Conservation (phyloP, 2,329 filamentous ascomycete genomes). For the Colletotrichum echinochloae region DNA sequence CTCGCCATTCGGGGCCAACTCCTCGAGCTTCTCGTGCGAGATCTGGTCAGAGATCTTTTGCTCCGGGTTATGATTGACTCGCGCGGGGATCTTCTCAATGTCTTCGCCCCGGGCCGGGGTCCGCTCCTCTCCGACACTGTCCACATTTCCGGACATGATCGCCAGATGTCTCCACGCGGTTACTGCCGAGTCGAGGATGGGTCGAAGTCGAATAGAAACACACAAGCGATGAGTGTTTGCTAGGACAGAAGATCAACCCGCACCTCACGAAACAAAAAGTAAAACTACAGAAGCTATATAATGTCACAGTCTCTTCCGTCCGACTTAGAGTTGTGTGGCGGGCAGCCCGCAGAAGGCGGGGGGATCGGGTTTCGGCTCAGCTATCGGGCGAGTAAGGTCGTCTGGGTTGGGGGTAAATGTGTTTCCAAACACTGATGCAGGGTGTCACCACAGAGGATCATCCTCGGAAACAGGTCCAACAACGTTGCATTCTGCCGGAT, state of each 20-base stretch:
- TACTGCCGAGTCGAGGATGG: not conserved
- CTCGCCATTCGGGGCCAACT: conserved; percentile 57
- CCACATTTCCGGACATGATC: conserved; percentile 37
- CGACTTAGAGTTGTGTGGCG: conserved; percentile 32
- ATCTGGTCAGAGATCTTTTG: conserved; percentile 51
- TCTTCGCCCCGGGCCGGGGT: conserved; percentile 21
- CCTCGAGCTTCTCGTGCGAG: conserved; percentile 53
- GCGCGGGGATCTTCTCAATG: conserved; percentile 33
- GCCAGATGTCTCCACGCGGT: conserved; percentile 1
- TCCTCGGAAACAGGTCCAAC: conserved; percentile 9
- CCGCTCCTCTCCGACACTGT: conserved; percentile 21
- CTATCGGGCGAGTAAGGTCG: conserved; percentile 29
- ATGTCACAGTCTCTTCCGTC: not conserved
- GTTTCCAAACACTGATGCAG: not conserved
- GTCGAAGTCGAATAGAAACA: not conserved
- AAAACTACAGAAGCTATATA: conserved; percentile 23
- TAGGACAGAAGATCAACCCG: not conserved
- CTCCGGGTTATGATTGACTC: conserved; percentile 15
- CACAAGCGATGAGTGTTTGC: no score
- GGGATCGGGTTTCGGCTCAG: conserved; percentile 34
- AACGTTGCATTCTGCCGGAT: conserved; percentile 33
- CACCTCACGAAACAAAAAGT: no score
- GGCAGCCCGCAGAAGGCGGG: conserved; percentile 16
- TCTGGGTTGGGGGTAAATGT: conserved; percentile 3
- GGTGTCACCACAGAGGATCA: conserved; percentile 10